Conservation (phyloP, 371 early-diverging fungal genomes). For the Rhizomucor miehei region DNA sequence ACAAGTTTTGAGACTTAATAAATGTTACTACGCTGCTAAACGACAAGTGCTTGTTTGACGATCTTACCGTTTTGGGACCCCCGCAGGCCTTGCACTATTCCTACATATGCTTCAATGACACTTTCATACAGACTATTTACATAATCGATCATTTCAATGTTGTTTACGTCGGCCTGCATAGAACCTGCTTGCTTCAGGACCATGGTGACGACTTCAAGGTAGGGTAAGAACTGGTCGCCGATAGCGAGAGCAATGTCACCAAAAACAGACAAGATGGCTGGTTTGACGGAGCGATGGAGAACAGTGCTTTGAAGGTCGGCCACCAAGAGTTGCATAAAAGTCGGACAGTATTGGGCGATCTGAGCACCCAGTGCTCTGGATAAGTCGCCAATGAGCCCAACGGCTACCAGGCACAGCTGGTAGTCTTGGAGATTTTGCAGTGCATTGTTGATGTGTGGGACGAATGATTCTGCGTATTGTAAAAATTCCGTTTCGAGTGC, state of each 20-base stretch:
- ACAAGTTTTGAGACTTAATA: slow-evolving; percentile 52
- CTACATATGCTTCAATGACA: slow-evolving; percentile 92
- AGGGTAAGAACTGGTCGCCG: slow-evolving; percentile 81
- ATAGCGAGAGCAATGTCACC: slow-evolving; percentile 98
- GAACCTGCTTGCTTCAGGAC: slow-evolving; percentile 83
- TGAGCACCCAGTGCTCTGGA: slow-evolving; percentile 81
- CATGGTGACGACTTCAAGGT: slow-evolving; percentile 78
- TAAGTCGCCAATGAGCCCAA: slow-evolving; percentile 94
- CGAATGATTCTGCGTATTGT: slow-evolving; percentile 84
- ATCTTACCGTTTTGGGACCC: slow-evolving; percentile 35
- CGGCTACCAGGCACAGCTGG: slow-evolving; percentile 85
- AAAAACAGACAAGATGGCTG: slow-evolving; percentile 91
- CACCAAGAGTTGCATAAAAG: slow-evolving; percentile 84
- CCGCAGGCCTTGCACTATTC: slow-evolving; percentile 91
- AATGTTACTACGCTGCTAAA: neutral
- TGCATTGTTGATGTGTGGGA: slow-evolving; percentile 77
- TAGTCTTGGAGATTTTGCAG: slow-evolving; percentile 89
- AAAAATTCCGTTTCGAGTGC: slow-evolving; percentile 81
- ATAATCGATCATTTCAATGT: slow-evolving; percentile 83
- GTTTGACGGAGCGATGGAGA: slow-evolving; percentile 86
- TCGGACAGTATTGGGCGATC: slow-evolving; percentile 72
- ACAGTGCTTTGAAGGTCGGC: slow-evolving; percentile 69
- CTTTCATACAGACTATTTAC: slow-evolving; percentile 80
- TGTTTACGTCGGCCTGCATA: slow-evolving; percentile 62
- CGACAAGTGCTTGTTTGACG: neutral